Percentiles rank a stretch among this genome's conserved stretches.
Evolutionary conservation across 2,329 filamentous ascomycete genomes (phyloP).

Genomic region (Torrubiella hemipterigena): DNA sequence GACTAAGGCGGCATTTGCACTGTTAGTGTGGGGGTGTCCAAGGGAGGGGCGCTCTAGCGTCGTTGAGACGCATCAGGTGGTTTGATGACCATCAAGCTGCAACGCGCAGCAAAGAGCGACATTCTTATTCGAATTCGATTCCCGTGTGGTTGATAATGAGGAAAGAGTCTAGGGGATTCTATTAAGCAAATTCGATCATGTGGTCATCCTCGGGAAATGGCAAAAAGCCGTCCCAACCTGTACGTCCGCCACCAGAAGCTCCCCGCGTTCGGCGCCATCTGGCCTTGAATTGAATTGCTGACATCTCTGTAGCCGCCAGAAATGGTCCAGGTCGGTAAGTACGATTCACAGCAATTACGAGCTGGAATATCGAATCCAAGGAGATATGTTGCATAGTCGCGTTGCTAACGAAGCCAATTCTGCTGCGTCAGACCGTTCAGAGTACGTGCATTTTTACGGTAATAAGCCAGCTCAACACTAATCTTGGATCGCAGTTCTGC

Average conservation of each 20-base stretch:
- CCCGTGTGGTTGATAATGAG: too few relatives aligned
- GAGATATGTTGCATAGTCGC: constrained; percentile 1
- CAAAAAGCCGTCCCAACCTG: constrained; percentile 64
- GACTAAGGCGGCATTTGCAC: too few relatives aligned
- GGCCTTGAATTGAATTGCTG: constrained; percentile 14
- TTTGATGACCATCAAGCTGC: too few relatives aligned
- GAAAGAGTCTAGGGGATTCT: constrained; percentile 11
- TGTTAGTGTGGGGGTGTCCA: too few relatives aligned
- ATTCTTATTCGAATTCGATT: too few relatives aligned
- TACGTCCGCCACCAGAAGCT: constrained; percentile 25
- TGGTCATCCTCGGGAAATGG: constrained; percentile 53
- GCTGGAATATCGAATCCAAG: too few relatives aligned
- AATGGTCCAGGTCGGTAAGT: constrained; percentile 98
- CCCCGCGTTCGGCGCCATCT: constrained; percentile 8
- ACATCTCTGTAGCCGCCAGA: constrained; percentile 52
- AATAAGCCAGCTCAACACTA: constrained; percentile 7
- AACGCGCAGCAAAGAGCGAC: too few relatives aligned
- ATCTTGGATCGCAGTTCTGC: constrained; percentile 47
- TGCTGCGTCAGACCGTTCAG: constrained; percentile 40
- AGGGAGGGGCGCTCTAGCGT: too few relatives aligned
- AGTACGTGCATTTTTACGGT: constrained; percentile 45
- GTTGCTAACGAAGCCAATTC: constrained; percentile 15
- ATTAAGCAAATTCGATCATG: constrained; percentile 31
- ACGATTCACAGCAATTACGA: too few relatives aligned
- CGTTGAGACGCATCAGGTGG: too few relatives aligned